Evolutionary conservation across 2,329 filamentous ascomycete species (phyloP).

Genomic region (Aureobasidium sp.): DNA sequence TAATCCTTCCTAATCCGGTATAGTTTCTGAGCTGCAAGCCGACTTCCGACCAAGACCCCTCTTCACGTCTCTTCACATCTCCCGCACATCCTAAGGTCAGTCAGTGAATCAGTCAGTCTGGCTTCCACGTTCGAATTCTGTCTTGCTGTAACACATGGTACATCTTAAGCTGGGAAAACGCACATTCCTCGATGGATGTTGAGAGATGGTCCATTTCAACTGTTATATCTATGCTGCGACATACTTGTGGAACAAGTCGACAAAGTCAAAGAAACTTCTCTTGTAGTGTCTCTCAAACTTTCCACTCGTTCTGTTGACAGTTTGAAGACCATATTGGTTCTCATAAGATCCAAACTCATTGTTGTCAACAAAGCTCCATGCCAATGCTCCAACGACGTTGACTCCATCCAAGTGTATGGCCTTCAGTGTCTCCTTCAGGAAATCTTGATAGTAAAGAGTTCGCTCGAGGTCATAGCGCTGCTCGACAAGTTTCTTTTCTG

Average conservation of each 20-base stretch:
- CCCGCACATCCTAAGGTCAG: background rate
- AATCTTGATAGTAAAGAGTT: constrained; percentile 49
- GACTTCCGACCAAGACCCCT: background rate
- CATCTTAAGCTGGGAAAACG: too few relatives aligned
- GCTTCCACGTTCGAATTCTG: too few relatives aligned
- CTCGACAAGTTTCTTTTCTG: constrained; percentile 38
- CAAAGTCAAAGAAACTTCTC: constrained; percentile 32
- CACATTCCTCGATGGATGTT: too few relatives aligned
- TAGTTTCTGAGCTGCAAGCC: background rate
- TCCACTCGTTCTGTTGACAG: constrained; percentile 31
- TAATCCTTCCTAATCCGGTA: background rate
- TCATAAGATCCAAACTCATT: constrained; percentile 44
- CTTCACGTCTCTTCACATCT: background rate
- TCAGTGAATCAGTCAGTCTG: background rate
- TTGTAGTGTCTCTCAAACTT: constrained; percentile 28
- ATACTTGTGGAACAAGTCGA: constrained; percentile 24
- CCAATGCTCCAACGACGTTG: constrained; percentile 28
- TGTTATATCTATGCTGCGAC: background rate
- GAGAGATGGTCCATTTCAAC: too few relatives aligned
- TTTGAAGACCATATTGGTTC: constrained; percentile 50
- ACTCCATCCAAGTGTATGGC: constrained; percentile 27
- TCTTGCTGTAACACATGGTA: too few relatives aligned
- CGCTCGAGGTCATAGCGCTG: constrained; percentile 49
- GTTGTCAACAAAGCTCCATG: constrained; percentile 31
- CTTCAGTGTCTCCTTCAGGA: constrained; percentile 28